Evolutionary conservation across 2,329 filamentous ascomycete species (phyloP).

Genomic region (Epichloe coenophiala): DNA sequence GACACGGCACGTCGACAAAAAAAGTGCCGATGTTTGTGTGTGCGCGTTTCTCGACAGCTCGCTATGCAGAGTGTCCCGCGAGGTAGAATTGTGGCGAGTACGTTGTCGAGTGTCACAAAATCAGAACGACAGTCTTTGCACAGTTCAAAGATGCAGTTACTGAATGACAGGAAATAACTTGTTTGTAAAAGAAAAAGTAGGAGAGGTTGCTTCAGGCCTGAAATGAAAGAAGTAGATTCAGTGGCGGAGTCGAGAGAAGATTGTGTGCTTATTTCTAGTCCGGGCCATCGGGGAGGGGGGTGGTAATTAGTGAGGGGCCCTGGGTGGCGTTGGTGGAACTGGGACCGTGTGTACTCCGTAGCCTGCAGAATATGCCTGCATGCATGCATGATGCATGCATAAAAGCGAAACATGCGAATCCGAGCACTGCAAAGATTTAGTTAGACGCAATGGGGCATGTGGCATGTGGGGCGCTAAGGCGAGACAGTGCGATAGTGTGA

Average conservation of each 20-base stretch:
- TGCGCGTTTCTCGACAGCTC: constrained; percentile 2
- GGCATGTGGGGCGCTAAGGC: constrained; percentile 4
- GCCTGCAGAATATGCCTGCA: not conserved
- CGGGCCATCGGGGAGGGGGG: constrained; percentile 5
- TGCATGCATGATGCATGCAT: not conserved
- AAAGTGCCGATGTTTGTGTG: constrained; percentile 13
- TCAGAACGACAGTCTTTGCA: not conserved
- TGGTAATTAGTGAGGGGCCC: not conserved
- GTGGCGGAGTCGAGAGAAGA: not conserved
- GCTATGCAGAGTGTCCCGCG: not conserved
- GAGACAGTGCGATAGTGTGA: constrained; percentile 1
- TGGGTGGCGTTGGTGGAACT: not conserved
- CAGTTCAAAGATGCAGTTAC: not conserved
- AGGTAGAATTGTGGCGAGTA: not conserved
- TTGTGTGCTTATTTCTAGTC: constrained; percentile 8
- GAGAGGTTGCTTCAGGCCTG: not conserved
- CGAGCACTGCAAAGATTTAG: not conserved
- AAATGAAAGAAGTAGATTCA: not conserved
- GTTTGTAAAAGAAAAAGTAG: no score
- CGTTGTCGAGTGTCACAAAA: not conserved
- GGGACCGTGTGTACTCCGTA: not conserved
- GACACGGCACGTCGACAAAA: constrained; percentile 20
- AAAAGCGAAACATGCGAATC: not conserved
- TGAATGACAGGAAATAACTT: not conserved
- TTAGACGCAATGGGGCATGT: constrained; percentile 2